Base-by-base conservation (phyloP, 768 basidiomycete species). In the Pleurotus sapidus region DNA sequence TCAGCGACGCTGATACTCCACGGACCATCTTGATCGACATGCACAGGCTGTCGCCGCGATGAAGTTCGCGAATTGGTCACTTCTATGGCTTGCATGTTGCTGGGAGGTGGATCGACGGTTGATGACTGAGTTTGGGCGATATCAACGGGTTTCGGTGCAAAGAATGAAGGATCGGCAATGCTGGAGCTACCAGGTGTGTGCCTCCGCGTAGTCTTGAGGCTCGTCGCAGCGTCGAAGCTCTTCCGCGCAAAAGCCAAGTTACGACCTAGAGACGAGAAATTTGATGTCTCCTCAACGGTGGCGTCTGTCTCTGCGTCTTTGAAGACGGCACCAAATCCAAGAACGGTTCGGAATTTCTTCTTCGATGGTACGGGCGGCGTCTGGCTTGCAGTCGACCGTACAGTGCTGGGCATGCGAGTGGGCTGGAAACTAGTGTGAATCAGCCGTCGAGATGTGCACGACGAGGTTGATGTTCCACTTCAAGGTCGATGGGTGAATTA, bases 1-100 rank as follows among this genome's bases (percentile, higher is more conserved):
- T 93, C 90, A 61, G 93, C 93, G 61, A 93, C 91, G 69, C 89
- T 91, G 68, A 95, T 84, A 65, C 84, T 85, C 93, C 93, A 95
- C 20, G 85, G 90, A 12, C 89, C 90, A 66, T 91, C 89, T 71
- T 90, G 84, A 69, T 92, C 89, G 60, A 87, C 78, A 48, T 89
- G 82, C 34, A 84, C 77, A 43, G 79, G 81, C 57, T 72, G 79
- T 66, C 81, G 76, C 62, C 80, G 75, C 48, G 66, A 59, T 45
- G 72, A 70, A 64, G 72, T 68, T 40, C 74, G 70, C 57, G 74
- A 72, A 62, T 75, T 69, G 64, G 72, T 74, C 64, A 72, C 61
- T 60, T 81, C 80, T 67, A 78, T 58, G 20, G 66, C 61, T 59
- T 74, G 77, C 78, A 79, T 78, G 59, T 67, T 73, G 66, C 66